Percentiles rank a stretch among this genome's conserved stretches.
These are phyloP conservation scores for Coprinopsis strossmayeri DNA, from an alignment of 768 basidiomycete species.

Conservation along the genomic window DNA sequence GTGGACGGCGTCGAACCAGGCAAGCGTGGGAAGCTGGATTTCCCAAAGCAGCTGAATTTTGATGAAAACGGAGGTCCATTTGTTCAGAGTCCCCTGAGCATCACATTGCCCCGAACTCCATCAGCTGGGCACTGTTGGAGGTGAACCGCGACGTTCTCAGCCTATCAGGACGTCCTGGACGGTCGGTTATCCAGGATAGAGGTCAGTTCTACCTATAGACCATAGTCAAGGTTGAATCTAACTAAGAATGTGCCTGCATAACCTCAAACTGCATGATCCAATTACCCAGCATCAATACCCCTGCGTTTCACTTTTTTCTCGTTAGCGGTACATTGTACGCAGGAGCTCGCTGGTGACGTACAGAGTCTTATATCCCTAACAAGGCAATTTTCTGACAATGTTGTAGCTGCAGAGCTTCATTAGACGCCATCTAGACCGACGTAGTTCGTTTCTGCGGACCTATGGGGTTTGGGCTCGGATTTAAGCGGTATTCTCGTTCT, in stretches of 20 bases:
- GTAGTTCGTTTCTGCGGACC: neutral
- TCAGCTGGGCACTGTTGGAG: conserved; percentile 10
- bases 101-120: conserved; percentile 5
- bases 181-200: neutral
- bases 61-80: too few relatives aligned
- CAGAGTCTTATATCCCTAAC: too few relatives aligned
- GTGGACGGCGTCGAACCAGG: neutral
- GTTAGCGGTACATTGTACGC: neutral
- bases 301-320: neutral
- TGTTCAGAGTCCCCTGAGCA: neutral
- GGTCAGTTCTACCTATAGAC: neutral
- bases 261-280: neutral
- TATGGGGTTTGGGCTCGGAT: conserved; percentile 9
- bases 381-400: neutral
- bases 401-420: neutral
- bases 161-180: too few relatives aligned
- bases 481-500: conserved; percentile 6
- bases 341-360: conserved; percentile 4
- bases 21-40: neutral
- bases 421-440: neutral
- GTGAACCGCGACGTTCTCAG: conserved; percentile 1
- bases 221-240: neutral
- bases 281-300: conserved; percentile 1
- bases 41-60: too few relatives aligned
- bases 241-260: neutral